Conservation (phyloP, 495 filamentous ascomycete genomes). For the Penicillium arizonense region DNA sequence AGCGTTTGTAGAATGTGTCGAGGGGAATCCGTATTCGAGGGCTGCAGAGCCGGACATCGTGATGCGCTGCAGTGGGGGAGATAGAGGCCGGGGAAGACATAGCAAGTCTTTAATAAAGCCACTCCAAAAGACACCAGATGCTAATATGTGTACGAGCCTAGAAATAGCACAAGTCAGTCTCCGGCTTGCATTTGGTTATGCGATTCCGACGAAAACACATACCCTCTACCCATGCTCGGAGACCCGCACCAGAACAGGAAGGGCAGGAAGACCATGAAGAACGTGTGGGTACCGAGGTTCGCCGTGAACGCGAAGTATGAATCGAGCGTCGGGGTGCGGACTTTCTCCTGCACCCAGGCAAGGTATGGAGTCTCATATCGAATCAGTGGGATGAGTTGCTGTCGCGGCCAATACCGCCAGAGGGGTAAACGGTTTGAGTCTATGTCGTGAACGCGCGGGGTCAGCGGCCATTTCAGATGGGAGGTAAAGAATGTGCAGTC, state of each 20-base stretch:
- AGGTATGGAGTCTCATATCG: constrained; percentile 96
- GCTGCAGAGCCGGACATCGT: constrained; percentile 95
- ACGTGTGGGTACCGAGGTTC: constrained; percentile 96
- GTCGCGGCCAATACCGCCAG: constrained; percentile 87
- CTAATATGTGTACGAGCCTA: constrained; percentile 86
- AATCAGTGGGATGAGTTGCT: constrained; percentile 78
- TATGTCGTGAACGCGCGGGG: constrained; percentile 32
- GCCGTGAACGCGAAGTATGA: constrained; percentile 95
- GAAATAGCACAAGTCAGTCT: constrained; percentile 6
- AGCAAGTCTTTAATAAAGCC: constrained; percentile 92
- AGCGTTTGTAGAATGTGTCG: constrained; percentile 94
- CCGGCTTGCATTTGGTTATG: background rate
- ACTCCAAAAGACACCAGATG: constrained; percentile 86
- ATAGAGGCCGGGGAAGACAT: constrained; percentile 91
- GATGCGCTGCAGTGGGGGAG: constrained; percentile 89
- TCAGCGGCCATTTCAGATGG: constrained; percentile 6
- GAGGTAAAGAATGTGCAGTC: background rate
- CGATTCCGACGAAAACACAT: constrained; percentile 30
- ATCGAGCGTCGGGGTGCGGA: constrained; percentile 79
- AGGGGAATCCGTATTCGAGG: constrained; percentile 95
- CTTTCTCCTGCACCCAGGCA: constrained; percentile 73
- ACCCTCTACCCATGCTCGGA: constrained; percentile 78
- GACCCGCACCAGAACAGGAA: constrained; percentile 96
- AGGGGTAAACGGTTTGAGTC: constrained; percentile 78
- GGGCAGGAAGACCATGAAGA: constrained; percentile 93